phyloP scores from a whole-genome alignment of 176 grass and related monocot species.

The Carex scoparia region DNA sequence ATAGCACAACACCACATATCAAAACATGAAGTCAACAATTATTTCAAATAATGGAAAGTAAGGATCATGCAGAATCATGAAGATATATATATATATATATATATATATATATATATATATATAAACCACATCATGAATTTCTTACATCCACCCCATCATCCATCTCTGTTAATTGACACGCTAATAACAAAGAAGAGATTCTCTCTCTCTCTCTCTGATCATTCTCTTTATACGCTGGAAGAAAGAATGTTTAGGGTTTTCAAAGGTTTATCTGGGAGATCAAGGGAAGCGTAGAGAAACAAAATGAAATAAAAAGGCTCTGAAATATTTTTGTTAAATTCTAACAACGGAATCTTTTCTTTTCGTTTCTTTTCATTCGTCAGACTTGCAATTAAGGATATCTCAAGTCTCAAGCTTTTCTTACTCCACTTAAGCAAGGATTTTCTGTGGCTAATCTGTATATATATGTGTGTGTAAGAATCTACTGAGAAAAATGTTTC shows the following conservation, averaged over 20 bases:
- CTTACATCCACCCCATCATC: background rate
- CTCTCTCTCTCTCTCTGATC: background rate
- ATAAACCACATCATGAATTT: background rate
- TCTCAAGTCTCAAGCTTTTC: background rate
- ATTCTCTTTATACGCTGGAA: slow-evolving; percentile 1
- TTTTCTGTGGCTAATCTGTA: background rate
- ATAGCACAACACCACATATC: background rate
- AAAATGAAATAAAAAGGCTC: background rate
- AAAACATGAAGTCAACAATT: background rate
- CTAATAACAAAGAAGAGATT: background rate
- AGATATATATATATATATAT: background rate
- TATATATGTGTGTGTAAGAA: background rate
- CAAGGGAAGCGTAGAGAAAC: background rate
- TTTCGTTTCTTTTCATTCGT: slow-evolving; percentile 18
- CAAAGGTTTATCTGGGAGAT: background rate
- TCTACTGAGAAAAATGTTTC: background rate
- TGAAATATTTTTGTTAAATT: slow-evolving; percentile 23
- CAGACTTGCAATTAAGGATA: slow-evolving; percentile 22
- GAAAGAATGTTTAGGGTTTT: slow-evolving; percentile 4
- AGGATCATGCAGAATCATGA: background rate
- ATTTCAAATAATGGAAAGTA: background rate
- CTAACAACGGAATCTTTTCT: slow-evolving; percentile 35
- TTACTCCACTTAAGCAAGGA: background rate
- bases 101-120: slow-evolving; percentile 1
- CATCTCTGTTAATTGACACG: background rate